These are phyloP conservation scores for Coemansia furcata DNA, from an alignment of 192 early-diverging fungal species.

Conservation along the genomic window DNA sequence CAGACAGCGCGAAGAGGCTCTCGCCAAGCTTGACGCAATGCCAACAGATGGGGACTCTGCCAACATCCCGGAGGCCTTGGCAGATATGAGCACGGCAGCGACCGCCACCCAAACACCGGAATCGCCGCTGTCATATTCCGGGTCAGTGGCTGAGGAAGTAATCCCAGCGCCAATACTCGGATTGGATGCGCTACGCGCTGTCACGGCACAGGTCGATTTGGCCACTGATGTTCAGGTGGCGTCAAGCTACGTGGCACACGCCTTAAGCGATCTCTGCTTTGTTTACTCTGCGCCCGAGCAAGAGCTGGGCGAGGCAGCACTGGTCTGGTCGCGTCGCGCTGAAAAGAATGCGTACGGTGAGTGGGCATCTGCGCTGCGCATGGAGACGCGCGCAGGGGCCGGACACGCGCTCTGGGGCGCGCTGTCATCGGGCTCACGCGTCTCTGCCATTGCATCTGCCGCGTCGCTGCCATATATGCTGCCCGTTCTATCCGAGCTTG, in stretches of 20 bases:
- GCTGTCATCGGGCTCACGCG: constrained; percentile 46
- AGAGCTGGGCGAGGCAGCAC: constrained; percentile 59
- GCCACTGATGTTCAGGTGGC: constrained; percentile 64
- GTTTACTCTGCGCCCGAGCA: constrained; percentile 74
- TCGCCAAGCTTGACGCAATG: constrained; percentile 52
- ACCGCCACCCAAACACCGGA: constrained; percentile 35
- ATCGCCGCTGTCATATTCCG: constrained; percentile 21
- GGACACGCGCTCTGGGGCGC: constrained; percentile 77
- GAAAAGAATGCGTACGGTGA: constrained; percentile 69
- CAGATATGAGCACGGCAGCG: constrained; percentile 21
- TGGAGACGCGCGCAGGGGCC: constrained; percentile 81
- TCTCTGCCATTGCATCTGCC: constrained; percentile 68
- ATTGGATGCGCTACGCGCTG: constrained; percentile 16
- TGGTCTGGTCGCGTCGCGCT: constrained; percentile 65
- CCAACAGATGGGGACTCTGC: constrained; percentile 30
- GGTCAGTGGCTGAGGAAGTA: constrained; percentile 33
- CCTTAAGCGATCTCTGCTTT: constrained; percentile 77
- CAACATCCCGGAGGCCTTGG: constrained; percentile 21
- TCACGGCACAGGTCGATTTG: constrained; percentile 15
- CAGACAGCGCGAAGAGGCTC: constrained; percentile 34
- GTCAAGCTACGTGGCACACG: constrained; percentile 72
- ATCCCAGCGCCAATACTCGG: constrained; percentile 10
- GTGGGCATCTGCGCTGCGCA: constrained; percentile 65
- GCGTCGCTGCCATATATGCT: constrained; percentile 79
- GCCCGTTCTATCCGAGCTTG: constrained; percentile 76